Evolutionary conservation across 2,329 filamentous ascomycete species (phyloP).

Genomic region (Cercospora berteroae): DNA sequence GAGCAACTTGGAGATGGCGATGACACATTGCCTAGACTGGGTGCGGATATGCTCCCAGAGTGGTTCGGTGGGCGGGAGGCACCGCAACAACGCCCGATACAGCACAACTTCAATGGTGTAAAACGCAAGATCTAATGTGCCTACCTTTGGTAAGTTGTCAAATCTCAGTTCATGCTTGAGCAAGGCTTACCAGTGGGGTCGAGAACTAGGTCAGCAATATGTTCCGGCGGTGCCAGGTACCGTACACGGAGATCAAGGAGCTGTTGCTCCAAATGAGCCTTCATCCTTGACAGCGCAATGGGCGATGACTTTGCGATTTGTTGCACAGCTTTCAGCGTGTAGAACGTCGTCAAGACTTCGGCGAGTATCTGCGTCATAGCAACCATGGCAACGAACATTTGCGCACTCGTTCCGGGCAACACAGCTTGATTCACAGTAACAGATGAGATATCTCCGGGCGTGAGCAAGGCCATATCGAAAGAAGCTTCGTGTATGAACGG

Average conservation of each 20-base stretch:
- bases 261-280: conserved; percentile 23
- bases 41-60: conserved; percentile 14
- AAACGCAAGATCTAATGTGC: conserved; percentile 25
- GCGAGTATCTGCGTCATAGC: conserved; percentile 28
- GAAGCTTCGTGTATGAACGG: conserved; percentile 25
- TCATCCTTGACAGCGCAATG: conserved; percentile 16
- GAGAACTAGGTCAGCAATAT: conserved; percentile 20
- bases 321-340: conserved; percentile 23
- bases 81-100: conserved; percentile 25
- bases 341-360: conserved; percentile 23
- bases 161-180: background rate
- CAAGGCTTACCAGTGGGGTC: conserved; percentile 24
- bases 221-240: conserved; percentile 16
- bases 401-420: conserved; percentile 19
- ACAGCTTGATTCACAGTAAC: conserved; percentile 20
- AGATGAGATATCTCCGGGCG: conserved; percentile 18
- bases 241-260: conserved; percentile 20
- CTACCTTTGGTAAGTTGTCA: conserved; percentile 3
- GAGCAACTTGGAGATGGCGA: conserved; percentile 21
- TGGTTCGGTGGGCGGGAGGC: conserved; percentile 11
- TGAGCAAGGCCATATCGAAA: conserved; percentile 21
- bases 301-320: conserved; percentile 10
- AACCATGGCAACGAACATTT: conserved; percentile 28
- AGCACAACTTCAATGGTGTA: conserved; percentile 25
- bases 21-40: conserved; percentile 19